Percentiles rank a stretch among this genome's conserved stretches.
Evolutionary conservation across 805 yeast genomes (phyloP).

Genomic region (Wickerhamomyces chaumierensis): DNA sequence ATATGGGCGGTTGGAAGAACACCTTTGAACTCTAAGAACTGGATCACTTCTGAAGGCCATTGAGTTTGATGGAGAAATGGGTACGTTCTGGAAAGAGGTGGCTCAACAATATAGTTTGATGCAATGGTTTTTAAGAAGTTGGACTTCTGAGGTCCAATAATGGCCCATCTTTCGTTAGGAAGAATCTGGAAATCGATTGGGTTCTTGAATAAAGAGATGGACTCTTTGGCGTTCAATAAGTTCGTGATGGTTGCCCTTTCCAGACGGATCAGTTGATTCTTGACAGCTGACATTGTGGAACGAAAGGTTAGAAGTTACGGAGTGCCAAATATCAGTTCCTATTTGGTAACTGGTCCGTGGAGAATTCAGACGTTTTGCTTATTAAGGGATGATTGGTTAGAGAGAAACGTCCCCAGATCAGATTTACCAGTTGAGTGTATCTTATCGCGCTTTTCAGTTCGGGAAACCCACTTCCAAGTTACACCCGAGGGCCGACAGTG

Average conservation of each 20-base stretch:
- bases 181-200: constrained; percentile 31
- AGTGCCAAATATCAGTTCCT: no score
- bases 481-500: no score
- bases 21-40: constrained; percentile 36
- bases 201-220: constrained; percentile 22
- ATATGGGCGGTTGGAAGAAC: constrained; percentile 52
- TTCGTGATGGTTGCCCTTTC: constrained; percentile 11
- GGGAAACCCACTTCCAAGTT: no score
- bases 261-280: constrained; percentile 6
- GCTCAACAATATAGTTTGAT: constrained; percentile 39
- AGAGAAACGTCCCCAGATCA: no score
- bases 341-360: no score
- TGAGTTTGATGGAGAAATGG: constrained; percentile 35
- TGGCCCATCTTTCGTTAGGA: constrained; percentile 36
- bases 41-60: constrained; percentile 35
- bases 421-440: no score
- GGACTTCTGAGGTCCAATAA: constrained; percentile 44
- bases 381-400: no score
- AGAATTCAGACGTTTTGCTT: no score
- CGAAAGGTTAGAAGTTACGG: no score
- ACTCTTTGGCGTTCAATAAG: constrained; percentile 2
- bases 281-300: no score
- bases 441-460: no score
- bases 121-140: constrained; percentile 45
- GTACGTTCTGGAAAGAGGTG: constrained; percentile 41